Percentiles rank a stretch among this genome's conserved stretches.
These are phyloP conservation scores for Athelia psychrophila DNA, from an alignment of 1,284 basidiomycete genomes.

Conservation along the genomic window DNA sequence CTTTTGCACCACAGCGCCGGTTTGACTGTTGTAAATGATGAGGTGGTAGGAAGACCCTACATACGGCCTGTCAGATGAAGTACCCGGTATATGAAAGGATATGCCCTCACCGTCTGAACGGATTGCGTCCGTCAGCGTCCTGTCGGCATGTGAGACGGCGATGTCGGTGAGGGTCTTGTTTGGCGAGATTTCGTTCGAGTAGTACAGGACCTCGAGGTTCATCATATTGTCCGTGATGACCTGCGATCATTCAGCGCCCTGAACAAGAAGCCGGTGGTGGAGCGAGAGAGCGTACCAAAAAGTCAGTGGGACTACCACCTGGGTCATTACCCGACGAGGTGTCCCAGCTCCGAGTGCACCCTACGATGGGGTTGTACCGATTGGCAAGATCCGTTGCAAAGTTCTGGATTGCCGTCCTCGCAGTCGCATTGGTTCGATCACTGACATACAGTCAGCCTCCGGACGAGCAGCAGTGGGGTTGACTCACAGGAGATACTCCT, in stretches of 20 bases:
- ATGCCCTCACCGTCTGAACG: conserved; percentile 49
- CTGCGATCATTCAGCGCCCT: conserved; percentile 21
- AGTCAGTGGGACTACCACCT: too few species aligned
- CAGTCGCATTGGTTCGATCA: conserved; percentile 43
- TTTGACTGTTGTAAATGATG: conserved; percentile 63
- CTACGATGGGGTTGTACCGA: conserved; percentile 42
- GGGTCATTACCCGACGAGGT: too few species aligned
- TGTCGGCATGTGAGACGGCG: conserved; percentile 62
- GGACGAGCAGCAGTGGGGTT: not conserved
- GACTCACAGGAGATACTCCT: conserved; percentile 45
- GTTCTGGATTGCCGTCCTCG: conserved; percentile 36
- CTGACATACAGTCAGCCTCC: conserved; percentile 20
- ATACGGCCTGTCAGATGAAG: not conserved
- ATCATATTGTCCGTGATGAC: conserved; percentile 80
- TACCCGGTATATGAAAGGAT: not conserved
- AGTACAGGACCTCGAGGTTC: conserved; percentile 67
- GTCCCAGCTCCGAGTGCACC: conserved; percentile 39
- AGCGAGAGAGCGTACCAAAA: too few species aligned
- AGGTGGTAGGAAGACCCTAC: conserved; percentile 65
- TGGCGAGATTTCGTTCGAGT: conserved; percentile 50
- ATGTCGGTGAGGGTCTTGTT: conserved; percentile 58
- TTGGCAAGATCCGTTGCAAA: conserved; percentile 43
- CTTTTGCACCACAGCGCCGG: conserved; percentile 53
- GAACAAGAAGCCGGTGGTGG: too few species aligned
- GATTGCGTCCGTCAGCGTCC: conserved; percentile 65